Evolutionary conservation across 148 eudicot genomes (phyloP), one percentile per base, ranked within the genome.

Genomic region (Heliosperma pusillum): DNA sequence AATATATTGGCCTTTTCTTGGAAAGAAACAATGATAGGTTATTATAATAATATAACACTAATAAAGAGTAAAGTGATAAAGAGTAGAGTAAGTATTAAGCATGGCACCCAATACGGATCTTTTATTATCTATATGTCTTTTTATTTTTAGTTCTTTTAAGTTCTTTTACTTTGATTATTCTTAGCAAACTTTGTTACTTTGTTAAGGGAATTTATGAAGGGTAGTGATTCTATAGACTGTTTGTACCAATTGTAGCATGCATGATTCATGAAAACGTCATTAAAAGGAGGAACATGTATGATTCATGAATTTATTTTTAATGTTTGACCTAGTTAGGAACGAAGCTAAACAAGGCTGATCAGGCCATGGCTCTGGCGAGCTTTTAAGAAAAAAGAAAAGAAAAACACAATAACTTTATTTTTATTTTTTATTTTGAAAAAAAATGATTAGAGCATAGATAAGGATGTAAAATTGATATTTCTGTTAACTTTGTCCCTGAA

Each of bases 1-100:
- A 25, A 0, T 22, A 9, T 25, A 13, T 73, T 73, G 68, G 67
- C 26, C 68, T 42, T 44, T 64, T 44, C 66, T 26, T 61, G 57
- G 57, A 45, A 45, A 47, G 68, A 45, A 42, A 74, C 57, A 74
- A 62, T 16, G 11, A 73, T 24, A 74, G 25, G n/a, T 47, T 22
- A 33, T 66, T 15, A 66, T 66, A 66, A 63, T 63, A 27, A 16
- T 36, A 72, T 22, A 27, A 71, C 27, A 57, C 55, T 24, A 71
- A 60, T 26, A 36, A 26, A 8, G 26, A 22, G 30, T 44, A 74
- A 62, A 45, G 57, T 40, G 36, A 53, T 26, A 65, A 50, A 65
- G 71, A 29, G 71, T 64, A 42, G 77, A 75, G 77, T 75, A 66
- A 50, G 47, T 75, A 47, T 75, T 36, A 75, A 75, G 77, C 77